Percentiles rank a stretch among this genome's conserved stretches.
These are phyloP conservation scores for Spergularia azorica DNA, from an alignment of 179 eudicot genomes.

Conservation along the genomic window DNA sequence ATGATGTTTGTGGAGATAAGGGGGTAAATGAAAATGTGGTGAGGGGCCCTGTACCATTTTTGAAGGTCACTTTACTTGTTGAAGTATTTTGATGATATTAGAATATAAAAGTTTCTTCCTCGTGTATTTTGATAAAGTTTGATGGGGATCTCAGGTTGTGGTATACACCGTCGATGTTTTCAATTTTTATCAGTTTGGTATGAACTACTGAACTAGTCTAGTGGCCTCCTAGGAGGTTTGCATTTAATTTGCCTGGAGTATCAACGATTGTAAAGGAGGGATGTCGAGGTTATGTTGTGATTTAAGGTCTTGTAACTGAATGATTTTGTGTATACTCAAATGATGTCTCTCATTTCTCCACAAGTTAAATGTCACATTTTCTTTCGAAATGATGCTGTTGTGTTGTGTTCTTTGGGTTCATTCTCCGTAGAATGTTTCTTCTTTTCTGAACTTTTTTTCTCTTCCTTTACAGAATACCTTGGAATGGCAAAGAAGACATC, in stretches of 20 bases:
- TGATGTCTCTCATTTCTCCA: not conserved
- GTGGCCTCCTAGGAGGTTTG: not conserved
- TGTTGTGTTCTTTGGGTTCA: not conserved
- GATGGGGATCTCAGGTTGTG: too few species aligned
- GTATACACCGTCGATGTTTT: too few species aligned
- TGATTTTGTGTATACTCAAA: not conserved
- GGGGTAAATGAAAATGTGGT: too few species aligned
- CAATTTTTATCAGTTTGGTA: too few species aligned
- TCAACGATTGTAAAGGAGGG: not conserved
- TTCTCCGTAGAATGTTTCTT: not conserved
- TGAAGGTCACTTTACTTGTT: too few species aligned
- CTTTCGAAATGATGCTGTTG: not conserved
- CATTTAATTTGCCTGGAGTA: not conserved
- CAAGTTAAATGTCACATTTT: not conserved
- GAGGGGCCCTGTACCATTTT: too few species aligned
- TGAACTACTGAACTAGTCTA: not conserved
- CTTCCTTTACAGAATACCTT: conserved; percentile 73
- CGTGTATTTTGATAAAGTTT: too few species aligned
- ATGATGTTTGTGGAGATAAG: too few species aligned
- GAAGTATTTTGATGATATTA: too few species aligned
- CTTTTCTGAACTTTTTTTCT: conserved; percentile 13
- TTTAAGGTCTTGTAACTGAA: too few species aligned
- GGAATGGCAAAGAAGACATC: conserved; percentile 94
- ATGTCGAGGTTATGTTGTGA: not conserved
- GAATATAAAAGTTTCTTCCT: too few species aligned